Percentiles rank a stretch among this genome's conserved stretches.
Conservation (phyloP, 352 stramenopile species). For the Phytophthora palmivora region DNA sequence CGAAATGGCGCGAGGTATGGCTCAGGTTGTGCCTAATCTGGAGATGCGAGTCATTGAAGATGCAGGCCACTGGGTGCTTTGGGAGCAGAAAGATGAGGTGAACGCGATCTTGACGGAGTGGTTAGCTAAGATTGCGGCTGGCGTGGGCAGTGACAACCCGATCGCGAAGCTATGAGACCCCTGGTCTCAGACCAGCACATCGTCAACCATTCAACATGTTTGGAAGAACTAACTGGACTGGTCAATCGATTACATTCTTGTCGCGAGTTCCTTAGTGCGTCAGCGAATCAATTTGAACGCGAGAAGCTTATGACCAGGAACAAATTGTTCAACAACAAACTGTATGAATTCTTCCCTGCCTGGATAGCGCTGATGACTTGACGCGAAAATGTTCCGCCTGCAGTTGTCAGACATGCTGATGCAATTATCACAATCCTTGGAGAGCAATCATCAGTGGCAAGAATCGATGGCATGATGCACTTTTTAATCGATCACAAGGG, state of each 20-base stretch:
- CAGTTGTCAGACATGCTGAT: slow-evolving; percentile 6
- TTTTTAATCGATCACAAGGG: slow-evolving; percentile 19
- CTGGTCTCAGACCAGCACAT: too few relatives aligned
- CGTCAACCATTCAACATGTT: slow-evolving; percentile 4
- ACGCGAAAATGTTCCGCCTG: slow-evolving; percentile 17
- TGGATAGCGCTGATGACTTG: slow-evolving; percentile 27
- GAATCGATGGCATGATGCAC: not conserved
- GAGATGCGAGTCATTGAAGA: slow-evolving; percentile 39
- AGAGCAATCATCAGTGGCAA: not conserved
- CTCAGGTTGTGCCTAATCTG: slow-evolving; percentile 49
- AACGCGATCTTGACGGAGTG: slow-evolving; percentile 45
- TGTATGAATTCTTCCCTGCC: slow-evolving; percentile 7
- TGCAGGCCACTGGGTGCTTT: slow-evolving; percentile 54
- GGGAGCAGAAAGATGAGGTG: slow-evolving; percentile 54
- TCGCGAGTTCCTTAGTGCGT: slow-evolving; percentile 12
- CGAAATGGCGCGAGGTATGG: slow-evolving; percentile 49
- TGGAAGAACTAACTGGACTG: slow-evolving; percentile 26
- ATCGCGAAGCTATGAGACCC: slow-evolving; percentile 22
- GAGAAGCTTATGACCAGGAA: slow-evolving; percentile 9
- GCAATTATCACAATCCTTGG: slow-evolving; percentile 23
- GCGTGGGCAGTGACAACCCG: not conserved
- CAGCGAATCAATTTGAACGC: slow-evolving; percentile 32
- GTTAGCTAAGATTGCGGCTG: slow-evolving; percentile 29
- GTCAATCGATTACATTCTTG: slow-evolving; percentile 37
- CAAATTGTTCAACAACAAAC: not conserved